Evolutionary conservation across 2,329 filamentous ascomycete species (phyloP).

Genomic region (Incumbomyces lentus): DNA sequence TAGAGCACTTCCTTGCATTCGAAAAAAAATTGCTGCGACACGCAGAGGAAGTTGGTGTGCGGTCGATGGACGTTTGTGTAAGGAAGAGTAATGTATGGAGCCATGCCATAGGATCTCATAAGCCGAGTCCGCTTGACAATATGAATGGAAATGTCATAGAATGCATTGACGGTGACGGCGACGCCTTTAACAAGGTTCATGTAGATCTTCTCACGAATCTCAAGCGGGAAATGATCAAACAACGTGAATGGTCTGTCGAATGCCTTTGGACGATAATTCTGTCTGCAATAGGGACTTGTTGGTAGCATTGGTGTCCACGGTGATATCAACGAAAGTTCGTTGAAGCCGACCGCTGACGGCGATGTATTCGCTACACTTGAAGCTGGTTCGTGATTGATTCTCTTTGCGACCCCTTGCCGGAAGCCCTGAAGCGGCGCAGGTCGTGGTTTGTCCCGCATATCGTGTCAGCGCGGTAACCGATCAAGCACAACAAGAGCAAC

Average conservation of each 20-base stretch:
- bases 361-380: too few species aligned
- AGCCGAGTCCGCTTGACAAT: not conserved
- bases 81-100: not conserved
- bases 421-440: too few species aligned
- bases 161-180: not conserved
- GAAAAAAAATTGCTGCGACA: slow-evolving; percentile 4
- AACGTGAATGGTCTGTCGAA: not conserved
- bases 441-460: too few species aligned
- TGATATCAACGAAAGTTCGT: not conserved
- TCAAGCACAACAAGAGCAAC: too few species aligned
- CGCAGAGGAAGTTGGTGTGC: not conserved
- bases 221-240: not conserved
- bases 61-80: not conserved
- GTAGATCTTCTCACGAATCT: not conserved
- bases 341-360: too few species aligned
- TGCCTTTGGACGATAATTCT: not conserved
- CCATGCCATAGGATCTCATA: too few species aligned
- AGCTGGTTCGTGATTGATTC: too few species aligned
- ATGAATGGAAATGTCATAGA: not conserved
- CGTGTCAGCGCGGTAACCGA: too few species aligned
- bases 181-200: not conserved
- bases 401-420: too few species aligned
- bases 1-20: not conserved
- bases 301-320: not conserved
- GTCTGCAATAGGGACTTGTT: not conserved